Evolutionary conservation across 2,329 filamentous ascomycete species (phyloP).

Genomic region (Parastagonospora nodorum): DNA sequence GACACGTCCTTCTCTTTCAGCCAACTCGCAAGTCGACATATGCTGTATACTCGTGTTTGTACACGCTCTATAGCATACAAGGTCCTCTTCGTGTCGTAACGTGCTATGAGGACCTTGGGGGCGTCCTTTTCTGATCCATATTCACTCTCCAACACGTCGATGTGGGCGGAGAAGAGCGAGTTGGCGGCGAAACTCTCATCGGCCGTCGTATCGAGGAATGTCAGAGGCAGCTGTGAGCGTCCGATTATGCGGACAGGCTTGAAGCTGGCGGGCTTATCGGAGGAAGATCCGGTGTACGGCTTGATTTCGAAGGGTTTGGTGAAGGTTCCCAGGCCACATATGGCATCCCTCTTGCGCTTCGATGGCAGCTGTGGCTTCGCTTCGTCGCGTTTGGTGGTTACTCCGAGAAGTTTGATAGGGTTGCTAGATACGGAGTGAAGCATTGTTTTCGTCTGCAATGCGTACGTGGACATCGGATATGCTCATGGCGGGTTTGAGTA

Average conservation of each 20-base stretch:
- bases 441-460: slow-evolving; percentile 41
- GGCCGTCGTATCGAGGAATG: slow-evolving; percentile 41
- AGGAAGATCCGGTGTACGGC: slow-evolving; percentile 34
- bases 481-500: slow-evolving; percentile 26
- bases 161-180: slow-evolving; percentile 41
- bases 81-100: slow-evolving; percentile 61
- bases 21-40: slow-evolving; percentile 72
- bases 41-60: slow-evolving; percentile 63
- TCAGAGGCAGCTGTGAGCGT: slow-evolving; percentile 45
- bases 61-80: slow-evolving; percentile 81
- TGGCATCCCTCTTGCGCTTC: slow-evolving; percentile 39
- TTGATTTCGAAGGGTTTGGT: slow-evolving; percentile 39
- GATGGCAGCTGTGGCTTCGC: slow-evolving; percentile 30
- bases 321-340: slow-evolving; percentile 33
- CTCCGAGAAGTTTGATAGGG: slow-evolving; percentile 25
- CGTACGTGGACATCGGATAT: slow-evolving; percentile 31
- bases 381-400: slow-evolving; percentile 31
- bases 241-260: slow-evolving; percentile 42
- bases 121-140: slow-evolving; percentile 6
- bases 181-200: slow-evolving; percentile 28
- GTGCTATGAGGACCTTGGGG: slow-evolving; percentile 42
- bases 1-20: slow-evolving; percentile 62
- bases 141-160: slow-evolving; percentile 38
- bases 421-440: slow-evolving; percentile 24
- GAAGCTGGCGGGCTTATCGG: slow-evolving; percentile 37